Conservation (phyloP, 139 green algal species). For the Tetratostichococcus sp. region DNA sequence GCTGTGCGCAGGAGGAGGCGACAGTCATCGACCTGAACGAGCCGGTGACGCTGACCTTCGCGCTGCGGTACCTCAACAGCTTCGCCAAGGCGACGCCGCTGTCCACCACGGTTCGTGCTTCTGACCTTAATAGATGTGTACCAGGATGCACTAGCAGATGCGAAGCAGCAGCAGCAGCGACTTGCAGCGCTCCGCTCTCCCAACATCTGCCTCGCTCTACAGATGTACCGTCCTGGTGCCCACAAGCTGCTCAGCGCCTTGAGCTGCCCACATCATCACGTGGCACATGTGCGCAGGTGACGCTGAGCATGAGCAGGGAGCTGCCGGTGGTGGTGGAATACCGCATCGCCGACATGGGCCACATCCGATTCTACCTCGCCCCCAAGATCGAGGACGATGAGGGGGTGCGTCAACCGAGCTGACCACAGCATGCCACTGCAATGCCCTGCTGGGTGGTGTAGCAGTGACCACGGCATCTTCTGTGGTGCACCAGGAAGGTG, state of each 20-base stretch:
- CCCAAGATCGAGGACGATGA: slow-evolving; percentile 86
- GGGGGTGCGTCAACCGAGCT: background rate
- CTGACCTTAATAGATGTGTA: background rate
- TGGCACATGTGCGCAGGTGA: slow-evolving; percentile 37
- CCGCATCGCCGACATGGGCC: slow-evolving; percentile 79
- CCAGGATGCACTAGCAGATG: background rate
- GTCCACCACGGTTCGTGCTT: slow-evolving; percentile 14
- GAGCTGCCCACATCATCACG: background rate
- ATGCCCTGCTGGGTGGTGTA: no score
- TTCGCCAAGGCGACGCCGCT: slow-evolving; percentile 89
- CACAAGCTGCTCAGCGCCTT: background rate
- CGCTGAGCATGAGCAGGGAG: slow-evolving; percentile 83
- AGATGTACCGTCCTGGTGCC: background rate
- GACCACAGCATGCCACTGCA: no score
- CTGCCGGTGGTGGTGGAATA: slow-evolving; percentile 93
- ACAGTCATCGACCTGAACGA: slow-evolving; percentile 90
- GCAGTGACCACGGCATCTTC: no score
- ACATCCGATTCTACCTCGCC: slow-evolving; percentile 75
- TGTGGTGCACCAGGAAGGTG: no score
- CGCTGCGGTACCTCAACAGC: slow-evolving; percentile 95
- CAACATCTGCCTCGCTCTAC: background rate
- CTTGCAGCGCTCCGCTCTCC: slow-evolving; percentile 43
- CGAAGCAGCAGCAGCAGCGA: no score
- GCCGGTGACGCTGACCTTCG: slow-evolving; percentile 93
- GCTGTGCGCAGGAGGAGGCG: slow-evolving; percentile 80